Evolutionary conservation across 768 basidiomycete genomes (phyloP).

Genomic region (Roridomyces roridus): DNA sequence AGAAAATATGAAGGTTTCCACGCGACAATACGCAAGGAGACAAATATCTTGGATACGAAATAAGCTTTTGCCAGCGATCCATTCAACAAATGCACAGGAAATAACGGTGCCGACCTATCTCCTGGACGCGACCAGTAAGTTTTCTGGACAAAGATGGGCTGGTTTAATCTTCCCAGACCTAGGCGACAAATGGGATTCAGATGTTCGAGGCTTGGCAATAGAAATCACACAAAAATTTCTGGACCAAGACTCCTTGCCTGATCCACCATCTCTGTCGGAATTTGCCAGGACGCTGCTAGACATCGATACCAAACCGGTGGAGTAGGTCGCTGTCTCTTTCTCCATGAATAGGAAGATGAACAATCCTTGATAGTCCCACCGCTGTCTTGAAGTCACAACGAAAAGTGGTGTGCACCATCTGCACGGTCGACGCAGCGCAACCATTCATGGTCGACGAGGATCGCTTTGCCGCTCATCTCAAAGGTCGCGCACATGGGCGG

Average conservation of each 20-base stretch:
- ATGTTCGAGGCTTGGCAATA: slow-evolving; percentile 59
- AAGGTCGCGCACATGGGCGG: slow-evolving; percentile 62
- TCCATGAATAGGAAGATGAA: not conserved
- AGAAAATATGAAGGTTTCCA: slow-evolving; percentile 84
- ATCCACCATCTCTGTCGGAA: slow-evolving; percentile 62
- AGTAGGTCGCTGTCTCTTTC: slow-evolving; percentile 40
- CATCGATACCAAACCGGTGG: slow-evolving; percentile 48
- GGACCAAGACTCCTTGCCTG: slow-evolving; percentile 50
- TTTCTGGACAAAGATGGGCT: not conserved
- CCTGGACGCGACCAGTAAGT: slow-evolving; percentile 71
- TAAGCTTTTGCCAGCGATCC: slow-evolving; percentile 80
- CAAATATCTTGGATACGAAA: slow-evolving; percentile 94
- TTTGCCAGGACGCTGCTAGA: slow-evolving; percentile 59
- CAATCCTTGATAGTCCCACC: slow-evolving; percentile 52
- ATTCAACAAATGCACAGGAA: slow-evolving; percentile 50
- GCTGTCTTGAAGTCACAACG: slow-evolving; percentile 60
- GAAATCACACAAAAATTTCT: slow-evolving; percentile 62
- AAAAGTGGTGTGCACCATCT: slow-evolving; percentile 65
- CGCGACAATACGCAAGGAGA: slow-evolving; percentile 88
- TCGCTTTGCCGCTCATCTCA: slow-evolving; percentile 63
- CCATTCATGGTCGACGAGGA: slow-evolving; percentile 74
- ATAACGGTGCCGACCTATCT: slow-evolving; percentile 50
- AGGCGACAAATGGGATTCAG: slow-evolving; percentile 61
- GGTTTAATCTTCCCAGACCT: slow-evolving; percentile 41
- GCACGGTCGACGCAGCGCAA: slow-evolving; percentile 59